A percentile compares a stretch with the other conserved stretches of the same genome.
These are phyloP conservation scores for Apiotrichum veenhuisii DNA, from an alignment of 1,284 basidiomycete genomes.

Conservation along the genomic window DNA sequence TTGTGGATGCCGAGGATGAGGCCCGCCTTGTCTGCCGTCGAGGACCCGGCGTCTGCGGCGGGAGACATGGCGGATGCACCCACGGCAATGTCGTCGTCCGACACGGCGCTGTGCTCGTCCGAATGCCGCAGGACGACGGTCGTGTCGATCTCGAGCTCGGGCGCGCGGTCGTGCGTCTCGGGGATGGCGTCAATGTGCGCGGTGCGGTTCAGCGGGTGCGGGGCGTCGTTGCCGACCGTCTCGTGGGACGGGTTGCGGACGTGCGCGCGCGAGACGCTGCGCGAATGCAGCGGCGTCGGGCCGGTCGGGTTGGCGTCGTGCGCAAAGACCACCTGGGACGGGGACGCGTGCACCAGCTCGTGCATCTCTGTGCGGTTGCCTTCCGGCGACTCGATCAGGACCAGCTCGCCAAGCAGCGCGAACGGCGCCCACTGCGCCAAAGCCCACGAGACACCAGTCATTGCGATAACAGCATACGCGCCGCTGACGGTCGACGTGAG, in stretches of 20 bases:
- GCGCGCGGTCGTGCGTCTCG: not conserved
- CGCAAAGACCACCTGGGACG: constrained; percentile 13
- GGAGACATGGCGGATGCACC: not conserved
- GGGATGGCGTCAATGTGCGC: constrained; percentile 1
- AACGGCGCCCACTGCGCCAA: constrained; percentile 48
- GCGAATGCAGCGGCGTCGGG: constrained; percentile 5
- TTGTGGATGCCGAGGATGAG: constrained; percentile 90
- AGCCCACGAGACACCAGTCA: constrained; percentile 54
- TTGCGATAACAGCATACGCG: constrained; percentile 52
- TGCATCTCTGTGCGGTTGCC: not conserved
- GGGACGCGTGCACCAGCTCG: not conserved
- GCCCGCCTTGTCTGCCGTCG: constrained; percentile 75
- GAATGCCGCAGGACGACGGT: constrained; percentile 41
- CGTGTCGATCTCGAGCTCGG: constrained; percentile 21
- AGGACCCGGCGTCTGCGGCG: constrained; percentile 1
- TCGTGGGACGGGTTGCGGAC: constrained; percentile 3
- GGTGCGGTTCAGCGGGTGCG: not conserved
- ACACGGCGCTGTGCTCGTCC: constrained; percentile 18
- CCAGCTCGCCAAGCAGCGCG: constrained; percentile 46
- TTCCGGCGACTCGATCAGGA: constrained; percentile 38
- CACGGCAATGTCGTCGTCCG: not conserved
- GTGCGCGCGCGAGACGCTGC: constrained; percentile 2
- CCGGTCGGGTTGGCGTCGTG: not conserved
- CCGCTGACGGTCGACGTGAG: constrained; percentile 46
- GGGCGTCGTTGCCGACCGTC: not conserved